A percentile compares a stretch with the other conserved stretches of the same genome.
These are phyloP conservation scores for Saprolegnia parasitica DNA, from an alignment of 352 stramenopile genomes.

Conservation along the genomic window DNA sequence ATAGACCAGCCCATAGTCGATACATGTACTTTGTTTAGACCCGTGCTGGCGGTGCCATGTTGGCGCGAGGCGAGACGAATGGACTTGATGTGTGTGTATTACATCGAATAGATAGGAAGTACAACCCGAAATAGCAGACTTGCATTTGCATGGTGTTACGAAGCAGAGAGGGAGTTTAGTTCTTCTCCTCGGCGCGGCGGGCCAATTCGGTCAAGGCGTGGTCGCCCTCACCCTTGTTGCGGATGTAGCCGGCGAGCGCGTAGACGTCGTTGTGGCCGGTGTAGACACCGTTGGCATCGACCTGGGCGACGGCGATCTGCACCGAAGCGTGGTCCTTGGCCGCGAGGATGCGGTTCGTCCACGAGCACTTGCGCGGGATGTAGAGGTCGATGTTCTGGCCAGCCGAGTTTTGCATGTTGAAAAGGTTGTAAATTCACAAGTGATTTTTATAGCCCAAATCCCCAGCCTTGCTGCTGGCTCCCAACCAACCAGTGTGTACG, in stretches of 20 bases:
- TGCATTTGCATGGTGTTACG: slow-evolving; percentile 20
- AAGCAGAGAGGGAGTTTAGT: slow-evolving; percentile 36
- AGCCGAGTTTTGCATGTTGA: slow-evolving; percentile 96
- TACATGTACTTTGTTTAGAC: too few relatives aligned
- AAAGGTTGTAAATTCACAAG: slow-evolving; percentile 26
- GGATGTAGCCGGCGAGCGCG: slow-evolving; percentile 95
- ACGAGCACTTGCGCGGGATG: slow-evolving; percentile 98
- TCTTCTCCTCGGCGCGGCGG: slow-evolving; percentile 73
- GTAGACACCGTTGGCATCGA: slow-evolving; percentile 95
- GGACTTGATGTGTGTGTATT: not conserved
- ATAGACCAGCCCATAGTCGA: too few relatives aligned
- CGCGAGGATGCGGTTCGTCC: slow-evolving; percentile 97
- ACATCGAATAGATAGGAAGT: slow-evolving; percentile 15
- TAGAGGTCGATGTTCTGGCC: slow-evolving; percentile 98
- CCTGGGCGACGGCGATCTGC: slow-evolving; percentile 97
- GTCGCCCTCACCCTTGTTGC: slow-evolving; percentile 93
- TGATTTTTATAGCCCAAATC: slow-evolving; percentile 2
- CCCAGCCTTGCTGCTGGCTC: slow-evolving; percentile 26
- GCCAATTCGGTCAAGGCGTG: slow-evolving; percentile 88
- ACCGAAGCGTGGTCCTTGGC: slow-evolving; percentile 97
- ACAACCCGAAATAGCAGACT: slow-evolving; percentile 13
- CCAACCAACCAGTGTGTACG: slow-evolving; percentile 78
- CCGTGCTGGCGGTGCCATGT: too few relatives aligned
- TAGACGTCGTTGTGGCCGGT: slow-evolving; percentile 95
- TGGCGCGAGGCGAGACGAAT: too few relatives aligned